Conservation (phyloP, 306 rosid species). For the Adenanthera pavonina region DNA sequence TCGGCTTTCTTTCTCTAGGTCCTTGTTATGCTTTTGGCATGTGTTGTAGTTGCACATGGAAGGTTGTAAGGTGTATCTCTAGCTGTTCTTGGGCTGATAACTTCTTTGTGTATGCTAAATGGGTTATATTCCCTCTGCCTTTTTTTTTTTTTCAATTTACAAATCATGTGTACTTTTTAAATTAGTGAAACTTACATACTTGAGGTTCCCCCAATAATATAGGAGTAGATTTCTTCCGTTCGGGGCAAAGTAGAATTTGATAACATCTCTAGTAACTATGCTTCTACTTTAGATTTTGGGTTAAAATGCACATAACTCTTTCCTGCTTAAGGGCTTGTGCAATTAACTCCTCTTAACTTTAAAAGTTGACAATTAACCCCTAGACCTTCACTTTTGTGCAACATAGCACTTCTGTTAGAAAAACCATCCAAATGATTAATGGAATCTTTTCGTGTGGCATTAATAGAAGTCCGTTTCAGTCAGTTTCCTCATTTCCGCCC, state of each 20-base stretch:
- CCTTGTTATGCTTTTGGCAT: slow-evolving; percentile 4
- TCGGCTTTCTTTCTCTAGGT: slow-evolving; percentile 23
- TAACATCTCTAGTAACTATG: too few species aligned
- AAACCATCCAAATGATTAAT: not conserved
- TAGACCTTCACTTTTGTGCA: not conserved
- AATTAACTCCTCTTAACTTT: not conserved
- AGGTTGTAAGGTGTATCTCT: not conserved
- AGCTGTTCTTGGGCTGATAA: not conserved
- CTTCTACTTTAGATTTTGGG: too few species aligned
- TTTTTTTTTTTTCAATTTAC: too few species aligned
- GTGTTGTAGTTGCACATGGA: not conserved
- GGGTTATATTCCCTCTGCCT: not conserved
- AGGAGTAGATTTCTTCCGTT: too few species aligned
- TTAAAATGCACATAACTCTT: not conserved
- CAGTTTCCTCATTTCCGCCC: not conserved
- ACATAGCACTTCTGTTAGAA: not conserved
- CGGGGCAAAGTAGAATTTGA: too few species aligned
- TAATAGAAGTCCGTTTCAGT: not conserved
- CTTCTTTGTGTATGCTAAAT: not conserved
- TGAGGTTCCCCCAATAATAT: too few species aligned
- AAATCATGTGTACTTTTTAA: too few species aligned
- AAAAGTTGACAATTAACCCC: not conserved
- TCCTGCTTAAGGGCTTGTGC: not conserved
- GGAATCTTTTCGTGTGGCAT: not conserved
- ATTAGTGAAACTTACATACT: too few species aligned